These are phyloP conservation scores for Tylopilus subfusipes DNA, from an alignment of 768 basidiomycete species.

Conservation along the genomic window DNA sequence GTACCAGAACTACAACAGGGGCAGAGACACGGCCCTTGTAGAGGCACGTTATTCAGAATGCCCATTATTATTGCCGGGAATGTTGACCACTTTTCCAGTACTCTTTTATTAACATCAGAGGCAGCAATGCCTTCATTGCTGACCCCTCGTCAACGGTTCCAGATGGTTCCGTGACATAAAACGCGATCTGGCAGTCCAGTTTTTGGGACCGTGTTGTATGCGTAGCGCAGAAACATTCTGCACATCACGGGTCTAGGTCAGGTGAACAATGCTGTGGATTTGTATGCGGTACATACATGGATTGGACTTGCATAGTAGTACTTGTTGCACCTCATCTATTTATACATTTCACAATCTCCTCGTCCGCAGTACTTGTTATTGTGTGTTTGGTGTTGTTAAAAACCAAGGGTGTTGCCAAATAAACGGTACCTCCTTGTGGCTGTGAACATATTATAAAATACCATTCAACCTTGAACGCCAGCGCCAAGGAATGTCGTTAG, in stretches of 20 bases:
- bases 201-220: constrained; percentile 2
- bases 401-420: constrained; percentile 12
- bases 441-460: too few relatives aligned
- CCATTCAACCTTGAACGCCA: too few relatives aligned
- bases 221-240: not conserved
- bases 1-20: constrained; percentile 54
- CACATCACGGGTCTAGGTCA: not conserved
- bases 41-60: constrained; percentile 36
- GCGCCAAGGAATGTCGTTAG: not conserved
- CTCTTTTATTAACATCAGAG: constrained; percentile 53
- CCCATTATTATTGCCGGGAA: not conserved
- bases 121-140: constrained; percentile 44
- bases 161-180: constrained; percentile 15
- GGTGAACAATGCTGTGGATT: constrained; percentile 17
- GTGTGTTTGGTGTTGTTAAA: constrained; percentile 17
- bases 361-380: not conserved
- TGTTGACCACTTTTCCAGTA: constrained; percentile 34
- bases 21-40: constrained; percentile 43
- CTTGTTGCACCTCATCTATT: not conserved
- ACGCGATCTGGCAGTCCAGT: not conserved
- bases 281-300: constrained; percentile 15
- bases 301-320: not conserved
- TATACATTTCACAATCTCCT: not conserved
- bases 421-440: not conserved
- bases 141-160: constrained; percentile 13